Percentiles rank a stretch among this genome's conserved stretches.
phyloP scores from a whole-genome alignment of 2,329 filamentous ascomycete species.

The Fusarium heterosporum region DNA sequence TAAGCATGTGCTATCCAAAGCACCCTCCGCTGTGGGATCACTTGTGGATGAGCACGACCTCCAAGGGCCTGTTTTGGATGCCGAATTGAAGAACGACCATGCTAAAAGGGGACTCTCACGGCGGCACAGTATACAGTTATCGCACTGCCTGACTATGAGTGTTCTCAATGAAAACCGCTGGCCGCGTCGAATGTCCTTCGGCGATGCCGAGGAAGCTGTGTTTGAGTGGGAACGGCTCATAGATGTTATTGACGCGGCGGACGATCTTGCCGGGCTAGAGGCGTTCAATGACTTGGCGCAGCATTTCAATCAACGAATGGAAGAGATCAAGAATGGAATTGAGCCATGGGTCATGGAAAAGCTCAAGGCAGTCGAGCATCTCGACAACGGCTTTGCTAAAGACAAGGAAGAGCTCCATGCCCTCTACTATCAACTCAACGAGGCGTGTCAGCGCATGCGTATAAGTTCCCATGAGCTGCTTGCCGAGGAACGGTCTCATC shows the following conservation, averaged over 20 bases:
- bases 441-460: conserved; percentile 75
- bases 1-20: conserved; percentile 56
- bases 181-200: conserved; percentile 80
- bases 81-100: conserved; percentile 59
- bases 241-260: conserved; percentile 52
- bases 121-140: conserved; percentile 67
- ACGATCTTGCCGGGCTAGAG: conserved; percentile 46
- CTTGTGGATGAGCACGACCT: conserved; percentile 70
- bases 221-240: conserved; percentile 72
- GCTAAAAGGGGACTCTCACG: conserved; percentile 67
- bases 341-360: conserved; percentile 72
- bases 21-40: conserved; percentile 69
- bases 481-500: conserved; percentile 72
- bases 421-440: conserved; percentile 76
- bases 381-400: conserved; percentile 71
- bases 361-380: conserved; percentile 64
- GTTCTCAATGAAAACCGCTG: conserved; percentile 69
- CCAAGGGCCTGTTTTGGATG: conserved; percentile 63
- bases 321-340: conserved; percentile 63
- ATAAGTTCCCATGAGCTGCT: conserved; percentile 76
- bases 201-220: conserved; percentile 79
- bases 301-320: conserved; percentile 65
- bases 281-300: conserved; percentile 65
- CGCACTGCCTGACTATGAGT: conserved; percentile 47
- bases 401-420: conserved; percentile 74